A percentile compares a stretch with the other conserved stretches of the same genome.
phyloP scores from a whole-genome alignment of 1,139 yeast species.

The Sugiyamaella xylanicola region DNA sequence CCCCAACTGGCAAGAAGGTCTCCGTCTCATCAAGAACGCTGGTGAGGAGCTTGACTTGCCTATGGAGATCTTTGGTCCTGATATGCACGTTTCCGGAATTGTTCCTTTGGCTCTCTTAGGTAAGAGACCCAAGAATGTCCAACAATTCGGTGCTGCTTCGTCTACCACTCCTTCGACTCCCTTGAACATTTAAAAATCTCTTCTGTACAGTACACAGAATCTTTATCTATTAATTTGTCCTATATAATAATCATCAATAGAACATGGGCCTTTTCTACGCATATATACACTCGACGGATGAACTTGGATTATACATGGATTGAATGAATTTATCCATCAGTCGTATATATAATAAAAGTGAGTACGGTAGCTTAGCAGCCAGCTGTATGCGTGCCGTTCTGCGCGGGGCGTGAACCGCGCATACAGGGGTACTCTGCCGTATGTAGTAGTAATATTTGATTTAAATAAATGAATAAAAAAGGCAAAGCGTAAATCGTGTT shows the following conservation, averaged over 20 bases:
- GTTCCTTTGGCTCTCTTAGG: slow-evolving; percentile 48
- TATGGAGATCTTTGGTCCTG: slow-evolving; percentile 54
- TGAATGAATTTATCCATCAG: no score
- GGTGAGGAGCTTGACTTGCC: slow-evolving; percentile 51
- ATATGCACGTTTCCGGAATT: slow-evolving; percentile 52
- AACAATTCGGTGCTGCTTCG: slow-evolving; percentile 43
- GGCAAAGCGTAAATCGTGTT: background rate
- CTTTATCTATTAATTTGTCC: slow-evolving; percentile 14
- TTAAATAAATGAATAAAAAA: background rate
- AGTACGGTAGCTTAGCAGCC: no score
- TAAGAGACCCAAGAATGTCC: slow-evolving; percentile 45
- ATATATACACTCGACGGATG: background rate
- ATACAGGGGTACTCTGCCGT: background rate
- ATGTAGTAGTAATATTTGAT: background rate
- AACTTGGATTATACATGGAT: no score
- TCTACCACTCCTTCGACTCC: slow-evolving; percentile 41
- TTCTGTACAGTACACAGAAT: background rate
- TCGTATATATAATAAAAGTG: no score
- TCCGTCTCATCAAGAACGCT: slow-evolving; percentile 48
- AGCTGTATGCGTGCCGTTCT: no score
- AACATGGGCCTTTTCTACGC: slow-evolving; percentile 9
- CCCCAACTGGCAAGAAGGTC: slow-evolving; percentile 54
- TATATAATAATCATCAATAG: slow-evolving; percentile 14
- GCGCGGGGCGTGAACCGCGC: background rate
- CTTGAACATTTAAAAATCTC: slow-evolving; percentile 30